Base-by-base conservation (phyloP, 2,329 filamentous ascomycete genomes). In the Leptographium flavum region DNA sequence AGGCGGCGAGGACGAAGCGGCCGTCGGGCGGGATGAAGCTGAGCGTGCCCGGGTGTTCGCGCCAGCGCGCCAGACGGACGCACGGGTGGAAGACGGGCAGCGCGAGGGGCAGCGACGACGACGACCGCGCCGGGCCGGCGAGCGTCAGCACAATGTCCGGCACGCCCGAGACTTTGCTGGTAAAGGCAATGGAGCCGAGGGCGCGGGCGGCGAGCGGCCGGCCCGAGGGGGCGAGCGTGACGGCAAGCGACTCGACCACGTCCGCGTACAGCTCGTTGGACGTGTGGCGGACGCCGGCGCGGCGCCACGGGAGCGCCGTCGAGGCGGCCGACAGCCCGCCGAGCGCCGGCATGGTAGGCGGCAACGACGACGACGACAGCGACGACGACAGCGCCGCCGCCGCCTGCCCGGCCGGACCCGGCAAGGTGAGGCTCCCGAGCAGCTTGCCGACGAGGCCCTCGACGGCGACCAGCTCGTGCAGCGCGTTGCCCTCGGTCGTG, bases 231-330 rank as follows among this genome's bases (percentile, higher is more conserved):
- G 92, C 87, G 36, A 96, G 73, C 0, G 83, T 94, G 35, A 95
- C 86, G 1, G 80, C 77, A 0, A 98, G 69, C 1, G 85, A 87
- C 66, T 98, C 92, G 49, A 98, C 79, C 13, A 98, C 79, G 60
- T 98, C 92, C 47, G 94, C 90, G 60, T 96, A 96, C 53, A 98
- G 72, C 62, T 98, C 92, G 63, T 96, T 98, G 45, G 85, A 94
- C 4, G 90, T 96, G 61, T 98, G 92, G 15, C 88, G 76, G 44
- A 98, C 92, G 56, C 94, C 94, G 33, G 86, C 79, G 49, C 87
- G 74, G 50, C 92, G 77, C 92, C 92, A 98, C 1, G 88, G 88
- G 35, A 96, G 56, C 8, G 76, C 70, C 1, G 74, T 69, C 1
- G 47, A 39, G 5, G 40, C 40, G 10, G 35, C 42, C 15, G 27